Conservation (phyloP, 2,329 filamentous ascomycete species). For the Sphaerulina musiva region DNA sequence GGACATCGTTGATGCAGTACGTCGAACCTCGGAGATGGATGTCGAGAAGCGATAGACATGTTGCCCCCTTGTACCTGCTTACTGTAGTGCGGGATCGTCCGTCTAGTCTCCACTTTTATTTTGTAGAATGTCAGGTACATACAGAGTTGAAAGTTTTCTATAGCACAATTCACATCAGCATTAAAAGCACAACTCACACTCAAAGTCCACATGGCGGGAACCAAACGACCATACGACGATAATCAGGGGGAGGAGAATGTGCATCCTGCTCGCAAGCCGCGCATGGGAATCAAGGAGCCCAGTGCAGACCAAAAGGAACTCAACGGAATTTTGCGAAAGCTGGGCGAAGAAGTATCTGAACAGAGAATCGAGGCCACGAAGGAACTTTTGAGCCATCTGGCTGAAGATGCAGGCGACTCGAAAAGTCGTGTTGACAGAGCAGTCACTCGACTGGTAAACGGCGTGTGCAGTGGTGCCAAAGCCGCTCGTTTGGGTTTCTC, state of each 20-base stretch:
- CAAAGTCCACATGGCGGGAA: slow-evolving; percentile 19
- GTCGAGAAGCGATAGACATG: background rate
- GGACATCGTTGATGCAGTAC: background rate
- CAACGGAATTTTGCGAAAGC: slow-evolving; percentile 42
- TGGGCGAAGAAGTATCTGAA: slow-evolving; percentile 42
- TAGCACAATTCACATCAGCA: too few relatives aligned
- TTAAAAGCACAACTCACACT: background rate
- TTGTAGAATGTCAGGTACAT: background rate
- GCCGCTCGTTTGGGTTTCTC: slow-evolving; percentile 84
- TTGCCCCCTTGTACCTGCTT: background rate
- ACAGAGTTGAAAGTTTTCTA: background rate
- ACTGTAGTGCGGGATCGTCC: background rate
- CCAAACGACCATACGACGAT: slow-evolving; percentile 23
- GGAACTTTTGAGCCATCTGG: slow-evolving; percentile 39
- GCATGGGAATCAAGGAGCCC: slow-evolving; percentile 26
- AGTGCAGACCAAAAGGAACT: slow-evolving; percentile 39
- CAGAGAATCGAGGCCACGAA: slow-evolving; percentile 42
- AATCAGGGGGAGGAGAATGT: slow-evolving; percentile 19
- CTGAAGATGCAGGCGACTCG: slow-evolving; percentile 34
- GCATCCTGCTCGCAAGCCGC: slow-evolving; percentile 31
- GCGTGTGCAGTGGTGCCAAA: slow-evolving; percentile 83
- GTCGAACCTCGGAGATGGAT: background rate
- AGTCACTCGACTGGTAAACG: slow-evolving; percentile 61
- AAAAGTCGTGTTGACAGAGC: slow-evolving; percentile 37
- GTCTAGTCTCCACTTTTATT: background rate